A percentile compares a stretch with the other conserved stretches of the same genome.
These are phyloP conservation scores for Phytophthora ramorum DNA, from an alignment of 352 stramenopile genomes.

Conservation along the genomic window DNA sequence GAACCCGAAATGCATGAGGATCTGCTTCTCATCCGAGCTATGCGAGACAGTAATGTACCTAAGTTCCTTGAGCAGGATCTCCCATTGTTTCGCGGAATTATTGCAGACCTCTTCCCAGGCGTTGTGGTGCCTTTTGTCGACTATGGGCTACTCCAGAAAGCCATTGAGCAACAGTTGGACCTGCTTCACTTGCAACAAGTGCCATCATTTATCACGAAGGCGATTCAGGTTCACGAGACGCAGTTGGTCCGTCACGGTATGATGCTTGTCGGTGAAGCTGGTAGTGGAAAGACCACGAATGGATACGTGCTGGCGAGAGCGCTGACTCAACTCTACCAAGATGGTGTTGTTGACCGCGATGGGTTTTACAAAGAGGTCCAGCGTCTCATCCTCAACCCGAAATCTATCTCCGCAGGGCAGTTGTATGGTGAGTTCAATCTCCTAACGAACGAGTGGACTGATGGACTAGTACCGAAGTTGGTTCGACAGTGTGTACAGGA, in stretches of 20 bases:
- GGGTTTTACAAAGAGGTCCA: slow-evolving; percentile 91
- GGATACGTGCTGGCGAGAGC: slow-evolving; percentile 77
- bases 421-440: slow-evolving; percentile 95
- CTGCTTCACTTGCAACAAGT: slow-evolving; percentile 84
- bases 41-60: slow-evolving; percentile 96
- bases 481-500: slow-evolving; percentile 90
- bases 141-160: slow-evolving; percentile 92
- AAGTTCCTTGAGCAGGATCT: slow-evolving; percentile 96
- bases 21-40: slow-evolving; percentile 94
- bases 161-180: slow-evolving; percentile 85
- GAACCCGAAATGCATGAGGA: slow-evolving; percentile 95
- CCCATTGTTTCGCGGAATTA: slow-evolving; percentile 94
- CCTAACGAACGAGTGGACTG: slow-evolving; percentile 95
- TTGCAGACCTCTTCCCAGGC: slow-evolving; percentile 94
- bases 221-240: slow-evolving; percentile 92
- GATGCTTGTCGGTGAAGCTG: slow-evolving; percentile 94
- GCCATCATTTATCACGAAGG: slow-evolving; percentile 86
- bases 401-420: slow-evolving; percentile 96
- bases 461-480: slow-evolving; percentile 93
- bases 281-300: slow-evolving; percentile 91
- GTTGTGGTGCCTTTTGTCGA: slow-evolving; percentile 95
- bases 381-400: slow-evolving; percentile 93
- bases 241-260: slow-evolving; percentile 94
- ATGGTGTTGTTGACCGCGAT: slow-evolving; percentile 84
- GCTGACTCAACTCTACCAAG: slow-evolving; percentile 76